Percentiles rank a stretch among this genome's conserved stretches.
Conservation (phyloP, 2,329 filamentous ascomycete species). For the Laburnicola sp. region DNA sequence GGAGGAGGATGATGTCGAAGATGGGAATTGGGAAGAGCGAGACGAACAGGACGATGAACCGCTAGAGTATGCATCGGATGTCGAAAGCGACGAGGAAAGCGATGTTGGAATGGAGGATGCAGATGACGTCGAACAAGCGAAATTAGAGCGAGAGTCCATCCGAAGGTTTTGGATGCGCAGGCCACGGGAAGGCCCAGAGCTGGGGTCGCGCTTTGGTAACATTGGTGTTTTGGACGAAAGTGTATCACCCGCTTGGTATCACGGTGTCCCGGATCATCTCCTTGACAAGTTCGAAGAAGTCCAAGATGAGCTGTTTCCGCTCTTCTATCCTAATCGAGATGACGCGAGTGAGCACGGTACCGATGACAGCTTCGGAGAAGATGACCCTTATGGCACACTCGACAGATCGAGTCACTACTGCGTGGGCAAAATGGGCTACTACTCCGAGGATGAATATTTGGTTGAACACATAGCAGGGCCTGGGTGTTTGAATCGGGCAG, state of each 20-base stretch:
- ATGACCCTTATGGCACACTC: background rate
- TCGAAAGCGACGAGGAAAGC: background rate
- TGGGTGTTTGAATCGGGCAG: constrained; percentile 2
- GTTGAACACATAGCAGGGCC: constrained; percentile 14
- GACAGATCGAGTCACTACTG: background rate
- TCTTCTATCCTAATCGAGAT: background rate
- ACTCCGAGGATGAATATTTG: background rate
- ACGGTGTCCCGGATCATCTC: background rate
- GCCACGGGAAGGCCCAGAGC: background rate
- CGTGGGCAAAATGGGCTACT: background rate
- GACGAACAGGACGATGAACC: background rate
- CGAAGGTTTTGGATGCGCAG: background rate
- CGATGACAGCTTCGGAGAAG: background rate
- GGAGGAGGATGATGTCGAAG: background rate
- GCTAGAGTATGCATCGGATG: constrained; percentile 4
- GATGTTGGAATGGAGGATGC: background rate
- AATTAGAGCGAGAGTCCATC: background rate
- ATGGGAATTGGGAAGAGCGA: background rate
- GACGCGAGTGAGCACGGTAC: background rate
- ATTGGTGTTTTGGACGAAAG: background rate
- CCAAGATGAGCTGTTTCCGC: constrained; percentile 5
- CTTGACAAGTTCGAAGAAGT: background rate
- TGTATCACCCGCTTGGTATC: background rate
- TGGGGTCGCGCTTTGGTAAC: background rate
- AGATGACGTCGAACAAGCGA: background rate